A percentile compares a stretch with the other conserved stretches of the same genome.
These are phyloP conservation scores for Ceratobasidium sp. DNA, from an alignment of 1,284 basidiomycete genomes.

Conservation along the genomic window DNA sequence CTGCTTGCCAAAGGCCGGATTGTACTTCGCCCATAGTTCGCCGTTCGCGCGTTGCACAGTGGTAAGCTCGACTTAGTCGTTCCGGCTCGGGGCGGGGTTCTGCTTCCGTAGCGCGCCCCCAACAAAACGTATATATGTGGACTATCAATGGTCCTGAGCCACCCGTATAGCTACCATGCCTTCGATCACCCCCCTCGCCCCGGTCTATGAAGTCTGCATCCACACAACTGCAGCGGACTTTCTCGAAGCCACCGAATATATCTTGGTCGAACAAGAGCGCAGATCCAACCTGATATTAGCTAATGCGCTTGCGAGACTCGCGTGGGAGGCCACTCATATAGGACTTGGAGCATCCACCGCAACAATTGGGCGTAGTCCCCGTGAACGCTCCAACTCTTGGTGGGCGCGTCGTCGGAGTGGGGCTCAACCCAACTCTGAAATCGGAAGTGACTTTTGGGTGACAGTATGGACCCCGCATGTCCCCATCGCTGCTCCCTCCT, in stretches of 20 bases:
- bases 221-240: slow-evolving; percentile 28
- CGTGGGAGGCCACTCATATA: slow-evolving; percentile 6
- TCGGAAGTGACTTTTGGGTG: slow-evolving; percentile 34
- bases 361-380: not conserved
- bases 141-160: not conserved
- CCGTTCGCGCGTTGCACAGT: not conserved
- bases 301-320: slow-evolving; percentile 1
- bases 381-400: slow-evolving; percentile 15
- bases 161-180: slow-evolving; percentile 26
- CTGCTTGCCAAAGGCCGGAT: slow-evolving; percentile 9
- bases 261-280: slow-evolving; percentile 16
- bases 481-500: not conserved
- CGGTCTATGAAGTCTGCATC: slow-evolving; percentile 15
- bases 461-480: slow-evolving; percentile 24
- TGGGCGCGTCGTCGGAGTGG: slow-evolving; percentile 14
- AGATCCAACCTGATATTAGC: slow-evolving; percentile 24
- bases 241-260: slow-evolving; percentile 32
- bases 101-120: not conserved
- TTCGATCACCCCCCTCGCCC: slow-evolving; percentile 2
- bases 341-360: not conserved
- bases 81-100: slow-evolving; percentile 5
- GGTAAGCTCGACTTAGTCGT: not conserved
- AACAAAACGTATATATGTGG: slow-evolving; percentile 16
- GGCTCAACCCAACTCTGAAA: not conserved
- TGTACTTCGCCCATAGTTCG: not conserved